Conservation (phyloP, 2,329 filamentous ascomycete genomes). For the Exophiala oligosperma region DNA sequence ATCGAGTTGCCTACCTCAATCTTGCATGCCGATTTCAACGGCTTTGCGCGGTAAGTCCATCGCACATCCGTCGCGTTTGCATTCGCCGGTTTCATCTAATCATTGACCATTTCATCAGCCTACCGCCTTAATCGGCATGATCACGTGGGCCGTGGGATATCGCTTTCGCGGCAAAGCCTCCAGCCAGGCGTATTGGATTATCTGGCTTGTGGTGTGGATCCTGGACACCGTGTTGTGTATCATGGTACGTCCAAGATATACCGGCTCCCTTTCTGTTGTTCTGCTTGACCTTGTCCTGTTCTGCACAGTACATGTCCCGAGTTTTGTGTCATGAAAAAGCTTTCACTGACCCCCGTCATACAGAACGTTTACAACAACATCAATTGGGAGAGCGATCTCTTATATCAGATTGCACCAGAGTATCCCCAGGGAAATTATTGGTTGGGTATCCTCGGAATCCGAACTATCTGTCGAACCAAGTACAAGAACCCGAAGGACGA, state of each 20-base stretch:
- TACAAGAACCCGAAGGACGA: slow-evolving; percentile 1
- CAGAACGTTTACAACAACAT: slow-evolving; percentile 24
- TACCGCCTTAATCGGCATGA: slow-evolving; percentile 20
- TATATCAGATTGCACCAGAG: slow-evolving; percentile 20
- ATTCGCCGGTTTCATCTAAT: neutral
- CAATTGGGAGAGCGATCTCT: slow-evolving; percentile 22
- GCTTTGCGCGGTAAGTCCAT: slow-evolving; percentile 16
- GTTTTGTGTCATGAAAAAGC: neutral
- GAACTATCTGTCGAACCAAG: slow-evolving; percentile 10
- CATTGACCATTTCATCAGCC: slow-evolving; percentile 9
- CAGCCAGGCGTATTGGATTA: slow-evolving; percentile 21
- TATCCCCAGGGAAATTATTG: slow-evolving; percentile 20
- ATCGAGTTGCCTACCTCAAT: slow-evolving; percentile 21
- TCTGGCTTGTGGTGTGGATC: slow-evolving; percentile 23
- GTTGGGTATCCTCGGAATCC: slow-evolving; percentile 17
- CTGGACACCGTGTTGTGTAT: slow-evolving; percentile 18
- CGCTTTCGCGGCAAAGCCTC: slow-evolving; percentile 21
- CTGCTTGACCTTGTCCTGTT: too few relatives aligned
- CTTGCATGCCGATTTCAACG: slow-evolving; percentile 20
- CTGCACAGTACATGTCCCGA: too few relatives aligned
- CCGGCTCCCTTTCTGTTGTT: too few relatives aligned
- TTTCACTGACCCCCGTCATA: neutral
- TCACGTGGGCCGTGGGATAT: slow-evolving; percentile 22
- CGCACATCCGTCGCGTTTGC: neutral
- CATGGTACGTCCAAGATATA: slow-evolving; percentile 3